Percentiles rank a stretch among this genome's conserved stretches.
Evolutionary conservation across 305 asterid genomes (phyloP).

Genomic region (Striga hermonthica): DNA sequence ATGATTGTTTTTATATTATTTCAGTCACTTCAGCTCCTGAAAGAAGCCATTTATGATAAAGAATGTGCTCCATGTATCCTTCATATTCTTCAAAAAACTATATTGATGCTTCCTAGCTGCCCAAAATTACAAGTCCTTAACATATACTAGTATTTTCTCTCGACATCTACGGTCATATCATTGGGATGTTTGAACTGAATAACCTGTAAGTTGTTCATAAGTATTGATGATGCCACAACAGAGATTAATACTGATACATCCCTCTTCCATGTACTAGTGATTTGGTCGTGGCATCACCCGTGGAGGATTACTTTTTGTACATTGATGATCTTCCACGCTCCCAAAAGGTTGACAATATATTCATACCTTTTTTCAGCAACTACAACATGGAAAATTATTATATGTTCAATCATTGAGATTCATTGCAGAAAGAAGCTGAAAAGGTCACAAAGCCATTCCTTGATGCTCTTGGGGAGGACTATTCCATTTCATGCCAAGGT

Average conservation of each 20-base stretch:
- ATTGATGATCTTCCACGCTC: slow-evolving; percentile 76
- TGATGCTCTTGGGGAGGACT: slow-evolving; percentile 92
- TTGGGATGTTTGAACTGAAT: slow-evolving; percentile 97
- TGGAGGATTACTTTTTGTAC: slow-evolving; percentile 80
- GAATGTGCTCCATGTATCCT: slow-evolving; percentile 95
- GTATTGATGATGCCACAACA: slow-evolving; percentile 13
- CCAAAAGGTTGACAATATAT: slow-evolving; percentile 60
- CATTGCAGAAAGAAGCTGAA: slow-evolving; percentile 69
- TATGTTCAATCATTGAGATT: slow-evolving; percentile 21
- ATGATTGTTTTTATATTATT: slow-evolving; percentile 35
- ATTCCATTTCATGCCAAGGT: slow-evolving; percentile 86
- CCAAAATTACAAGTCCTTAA: slow-evolving; percentile 51
- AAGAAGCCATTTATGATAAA: slow-evolving; percentile 70
- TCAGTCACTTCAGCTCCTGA: slow-evolving; percentile 87
- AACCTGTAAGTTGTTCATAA: slow-evolving; percentile 69
- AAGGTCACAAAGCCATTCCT: slow-evolving; percentile 55
- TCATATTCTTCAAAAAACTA: slow-evolving; percentile 30
- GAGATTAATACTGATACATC: slow-evolving; percentile 17
- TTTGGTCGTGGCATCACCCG: slow-evolving; percentile 87
- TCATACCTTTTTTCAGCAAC: slow-evolving; percentile 16
- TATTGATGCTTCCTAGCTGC: slow-evolving; percentile 26
- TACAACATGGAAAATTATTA: slow-evolving; percentile 21
- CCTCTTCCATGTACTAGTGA: slow-evolving; percentile 42
- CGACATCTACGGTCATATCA: slow-evolving; percentile 83
- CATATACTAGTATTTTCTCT: slow-evolving; percentile 69